Conservation (phyloP, 495 filamentous ascomycete species). For the Penicillium silybi region DNA sequence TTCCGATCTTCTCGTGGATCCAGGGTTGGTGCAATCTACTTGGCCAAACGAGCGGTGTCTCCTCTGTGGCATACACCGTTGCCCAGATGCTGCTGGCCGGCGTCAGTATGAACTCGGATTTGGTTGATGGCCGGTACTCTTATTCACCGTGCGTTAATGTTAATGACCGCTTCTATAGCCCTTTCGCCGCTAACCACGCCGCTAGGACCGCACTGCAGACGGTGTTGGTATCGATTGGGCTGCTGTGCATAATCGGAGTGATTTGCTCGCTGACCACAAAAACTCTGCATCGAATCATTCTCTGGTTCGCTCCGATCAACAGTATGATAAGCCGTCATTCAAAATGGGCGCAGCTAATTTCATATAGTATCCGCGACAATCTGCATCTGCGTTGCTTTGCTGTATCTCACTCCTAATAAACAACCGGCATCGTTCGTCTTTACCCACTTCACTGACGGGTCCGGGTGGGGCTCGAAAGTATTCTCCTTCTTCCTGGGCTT, state of each 20-base stretch:
- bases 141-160: conserved; percentile 43
- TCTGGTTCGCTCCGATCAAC: conserved; percentile 74
- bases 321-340: conserved; percentile 33
- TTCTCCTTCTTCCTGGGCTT: conserved; percentile 68
- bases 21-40: conserved; percentile 62
- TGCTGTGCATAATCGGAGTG: conserved; percentile 55
- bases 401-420: conserved; percentile 61
- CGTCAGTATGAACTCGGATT: conserved; percentile 53
- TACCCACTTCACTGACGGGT: conserved; percentile 61
- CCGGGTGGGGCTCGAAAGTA: conserved; percentile 59
- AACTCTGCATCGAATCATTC: conserved; percentile 56
- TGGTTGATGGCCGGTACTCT: conserved; percentile 40
- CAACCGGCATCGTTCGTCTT: conserved; percentile 64
- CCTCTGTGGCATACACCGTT: conserved; percentile 54
- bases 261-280: conserved; percentile 66
- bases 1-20: conserved; percentile 57
- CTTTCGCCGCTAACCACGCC: conserved; percentile 1
- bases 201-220: conserved; percentile 58
- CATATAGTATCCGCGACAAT: conserved; percentile 50
- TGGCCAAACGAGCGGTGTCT: conserved; percentile 57
- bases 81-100: conserved; percentile 56
- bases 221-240: conserved; percentile 55
- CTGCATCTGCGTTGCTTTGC: conserved; percentile 57
- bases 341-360: background rate
- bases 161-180: background rate